These are phyloP conservation scores for Juglanconis sp. DNA, from an alignment of 2,329 filamentous ascomycete genomes.

Conservation along the genomic window DNA sequence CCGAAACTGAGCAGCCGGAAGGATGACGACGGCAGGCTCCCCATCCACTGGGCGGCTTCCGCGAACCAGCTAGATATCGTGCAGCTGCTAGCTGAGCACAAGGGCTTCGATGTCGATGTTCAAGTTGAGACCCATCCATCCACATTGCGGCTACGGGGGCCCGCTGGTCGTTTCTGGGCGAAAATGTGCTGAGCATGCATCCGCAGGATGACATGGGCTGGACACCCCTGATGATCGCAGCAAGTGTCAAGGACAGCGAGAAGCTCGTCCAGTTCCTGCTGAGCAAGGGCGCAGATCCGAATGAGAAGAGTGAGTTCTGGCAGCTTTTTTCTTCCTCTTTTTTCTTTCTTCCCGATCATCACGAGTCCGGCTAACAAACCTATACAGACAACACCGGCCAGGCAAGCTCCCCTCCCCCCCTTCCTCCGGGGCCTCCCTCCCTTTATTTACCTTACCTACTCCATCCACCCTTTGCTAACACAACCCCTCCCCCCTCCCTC, in stretches of 20 bases:
- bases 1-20: conserved; percentile 68
- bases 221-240: conserved; percentile 82
- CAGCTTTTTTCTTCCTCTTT: not conserved
- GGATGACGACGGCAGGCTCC: conserved; percentile 84
- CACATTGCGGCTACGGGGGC: not conserved
- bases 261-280: conserved; percentile 66
- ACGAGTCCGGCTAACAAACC: conserved; percentile 17
- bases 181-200: not conserved
- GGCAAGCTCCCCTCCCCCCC: conserved; percentile 32
- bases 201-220: conserved; percentile 71
- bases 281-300: conserved; percentile 66
- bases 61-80: conserved; percentile 77
- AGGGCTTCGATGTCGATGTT: conserved; percentile 79
- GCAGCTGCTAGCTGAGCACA: conserved; percentile 64
- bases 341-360: not conserved
- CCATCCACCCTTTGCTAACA: not conserved
- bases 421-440: not conserved
- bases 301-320: conserved; percentile 61
- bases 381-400: conserved; percentile 61
- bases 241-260: conserved; percentile 70
- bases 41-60: conserved; percentile 91
- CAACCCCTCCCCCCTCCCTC: conserved; percentile 3
- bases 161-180: not conserved
- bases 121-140: conserved; percentile 46
- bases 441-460: too few relatives aligned